Evolutionary conservation across 768 basidiomycete genomes (phyloP), one percentile per base, ranked within the genome.

Genomic region (Leccinum truebloodii): DNA sequence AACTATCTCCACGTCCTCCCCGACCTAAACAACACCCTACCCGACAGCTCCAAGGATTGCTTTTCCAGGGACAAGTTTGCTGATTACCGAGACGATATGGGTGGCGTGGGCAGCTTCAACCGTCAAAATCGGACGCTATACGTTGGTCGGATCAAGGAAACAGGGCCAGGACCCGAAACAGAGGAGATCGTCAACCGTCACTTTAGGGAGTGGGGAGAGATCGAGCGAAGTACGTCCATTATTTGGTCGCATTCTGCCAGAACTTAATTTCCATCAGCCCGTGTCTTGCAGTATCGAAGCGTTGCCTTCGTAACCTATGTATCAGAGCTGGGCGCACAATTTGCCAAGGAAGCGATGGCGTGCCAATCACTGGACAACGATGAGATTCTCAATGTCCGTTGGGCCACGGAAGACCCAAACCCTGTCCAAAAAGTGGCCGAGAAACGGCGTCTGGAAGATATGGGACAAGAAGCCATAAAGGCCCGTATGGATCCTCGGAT

Each of bases 381-480:
- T 72, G 97, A 99, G 70, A 95, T 98, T 62, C 83, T 98, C 61
- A 99, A 99, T 75, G 95, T 98, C 55, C 89, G 96, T 52, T 99
- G 97, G 97, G 97, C 97, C 37, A 98, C 96, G 0, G 96, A 97
- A 71, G 97, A 99, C 73, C 97, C 97, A 1, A 99, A 99, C 72
- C 97, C 96, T 1, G 86, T 86, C 0, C 87, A 90, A 63, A 95
- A 95, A 67, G 86, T 90, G 8, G 83, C 85, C 0, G 97, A 98
- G 75, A 90, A 94, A 68, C 80, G 83, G 9, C 81, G 95, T 13
- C 72, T 99, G 30, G 90, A 94, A 70, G 87, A 90, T 3, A 80
- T 88, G 66, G 97, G 97, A 0, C 86, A 90, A 64, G 87, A 92
- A 60, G 95, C 92, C 3, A 95, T 99, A 70, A 83, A 84, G 44